Conservation (phyloP, 192 early-diverging fungal species). For the Umbelopsis vinacea region DNA sequence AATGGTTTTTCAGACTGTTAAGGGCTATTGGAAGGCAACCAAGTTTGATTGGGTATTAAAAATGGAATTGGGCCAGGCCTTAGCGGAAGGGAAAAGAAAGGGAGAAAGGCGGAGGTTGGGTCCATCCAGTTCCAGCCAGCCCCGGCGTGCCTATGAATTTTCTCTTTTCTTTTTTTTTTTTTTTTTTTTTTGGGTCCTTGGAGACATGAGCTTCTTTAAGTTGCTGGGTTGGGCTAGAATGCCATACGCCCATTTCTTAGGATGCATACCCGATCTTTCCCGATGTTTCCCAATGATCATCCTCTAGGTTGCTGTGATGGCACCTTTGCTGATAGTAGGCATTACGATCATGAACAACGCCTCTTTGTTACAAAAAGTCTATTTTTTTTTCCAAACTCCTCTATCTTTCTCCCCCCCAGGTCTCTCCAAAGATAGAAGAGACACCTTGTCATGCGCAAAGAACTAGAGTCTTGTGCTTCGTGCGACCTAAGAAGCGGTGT, state of each 20-base stretch:
- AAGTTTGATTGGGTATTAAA: slow-evolving; percentile 12
- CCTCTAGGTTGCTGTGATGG: too few relatives aligned
- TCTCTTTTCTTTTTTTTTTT: background rate
- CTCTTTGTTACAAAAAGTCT: background rate
- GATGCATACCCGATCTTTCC: slow-evolving; percentile 13
- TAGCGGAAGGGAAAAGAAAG: slow-evolving; percentile 3
- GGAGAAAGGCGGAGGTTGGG: background rate
- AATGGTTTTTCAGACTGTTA: slow-evolving; percentile 17
- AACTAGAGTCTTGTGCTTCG: slow-evolving; percentile 2
- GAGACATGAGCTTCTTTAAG: too few relatives aligned
- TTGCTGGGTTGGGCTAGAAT: too few relatives aligned
- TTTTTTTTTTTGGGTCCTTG: too few relatives aligned
- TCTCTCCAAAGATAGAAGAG: slow-evolving; percentile 3
- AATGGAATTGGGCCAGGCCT: slow-evolving; percentile 16
- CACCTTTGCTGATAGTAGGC: too few relatives aligned
- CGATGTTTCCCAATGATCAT: too few relatives aligned
- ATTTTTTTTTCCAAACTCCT: background rate
- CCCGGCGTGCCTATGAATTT: background rate
- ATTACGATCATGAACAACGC: too few relatives aligned
- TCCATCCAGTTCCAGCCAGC: slow-evolving; percentile 10
- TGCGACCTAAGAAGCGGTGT: background rate
- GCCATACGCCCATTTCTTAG: slow-evolving; percentile 17
- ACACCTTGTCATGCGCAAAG: slow-evolving; percentile 16
- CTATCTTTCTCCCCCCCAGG: background rate
- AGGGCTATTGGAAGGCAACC: slow-evolving; percentile 14